Percentiles rank a stretch among this genome's conserved stretches.
phyloP scores from a whole-genome alignment of 495 filamentous ascomycete species.

The Xylaria castorea region DNA sequence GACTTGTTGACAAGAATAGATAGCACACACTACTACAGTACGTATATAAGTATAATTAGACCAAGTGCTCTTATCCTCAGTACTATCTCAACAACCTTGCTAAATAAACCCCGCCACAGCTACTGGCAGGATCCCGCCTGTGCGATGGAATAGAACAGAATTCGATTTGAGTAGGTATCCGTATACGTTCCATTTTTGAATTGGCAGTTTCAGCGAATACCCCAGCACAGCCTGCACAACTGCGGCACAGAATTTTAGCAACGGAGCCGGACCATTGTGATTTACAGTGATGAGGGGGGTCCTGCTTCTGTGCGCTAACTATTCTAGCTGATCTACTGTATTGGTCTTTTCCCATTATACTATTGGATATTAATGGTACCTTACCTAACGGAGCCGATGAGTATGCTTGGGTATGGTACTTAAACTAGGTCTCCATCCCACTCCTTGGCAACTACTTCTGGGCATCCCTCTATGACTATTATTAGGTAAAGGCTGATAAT shows the following conservation, averaged over 20 bases:
- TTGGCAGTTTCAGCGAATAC: background rate
- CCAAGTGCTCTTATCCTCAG: background rate
- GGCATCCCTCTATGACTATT: background rate
- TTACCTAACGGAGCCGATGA: background rate
- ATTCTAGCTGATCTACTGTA: no score
- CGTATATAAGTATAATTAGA: slow-evolving; percentile 17
- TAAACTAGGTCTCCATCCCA: background rate
- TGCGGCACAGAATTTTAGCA: slow-evolving; percentile 8
- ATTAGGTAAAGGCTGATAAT: slow-evolving; percentile 9
- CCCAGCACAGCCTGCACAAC: background rate
- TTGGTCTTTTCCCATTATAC: no score
- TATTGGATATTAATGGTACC: background rate
- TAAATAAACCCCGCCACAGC: background rate
- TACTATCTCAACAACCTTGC: slow-evolving; percentile 1
- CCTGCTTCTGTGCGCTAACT: no score
- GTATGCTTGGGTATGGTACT: background rate
- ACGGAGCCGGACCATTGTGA: background rate
- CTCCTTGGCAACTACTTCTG: slow-evolving; percentile 1
- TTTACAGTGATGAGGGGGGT: no score
- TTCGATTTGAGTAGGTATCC: background rate
- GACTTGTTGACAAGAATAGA: slow-evolving; percentile 1
- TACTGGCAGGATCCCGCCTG: slow-evolving; percentile 7
- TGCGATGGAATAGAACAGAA: slow-evolving; percentile 1
- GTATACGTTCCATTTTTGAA: slow-evolving; percentile 1
- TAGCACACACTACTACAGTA: background rate